phyloP scores from a whole-genome alignment of 1,284 basidiomycete genomes.

The Anthracocystis walkeri region DNA sequence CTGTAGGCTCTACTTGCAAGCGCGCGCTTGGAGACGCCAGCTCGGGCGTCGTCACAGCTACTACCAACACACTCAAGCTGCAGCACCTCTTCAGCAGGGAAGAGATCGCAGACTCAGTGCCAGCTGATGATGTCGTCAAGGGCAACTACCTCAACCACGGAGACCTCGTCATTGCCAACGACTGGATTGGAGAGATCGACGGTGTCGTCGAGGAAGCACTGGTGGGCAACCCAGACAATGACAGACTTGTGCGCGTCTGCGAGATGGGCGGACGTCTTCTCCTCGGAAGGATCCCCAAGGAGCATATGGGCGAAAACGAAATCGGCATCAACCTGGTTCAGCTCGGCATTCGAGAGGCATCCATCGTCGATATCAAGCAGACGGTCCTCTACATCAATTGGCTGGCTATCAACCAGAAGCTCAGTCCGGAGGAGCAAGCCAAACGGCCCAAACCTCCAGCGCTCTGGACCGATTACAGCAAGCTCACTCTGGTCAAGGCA shows the following conservation, averaged over 20 bases:
- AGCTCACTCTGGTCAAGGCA: constrained; percentile 47
- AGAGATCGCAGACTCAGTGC: constrained; percentile 77
- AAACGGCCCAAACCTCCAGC: constrained; percentile 42
- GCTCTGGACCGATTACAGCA: constrained; percentile 44
- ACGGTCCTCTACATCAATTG: constrained; percentile 84
- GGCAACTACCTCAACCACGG: constrained; percentile 69
- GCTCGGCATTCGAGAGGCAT: constrained; percentile 56
- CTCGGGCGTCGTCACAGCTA: constrained; percentile 80
- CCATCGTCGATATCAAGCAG: constrained; percentile 79
- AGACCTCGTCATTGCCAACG: constrained; percentile 75
- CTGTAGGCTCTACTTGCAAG: constrained; percentile 85
- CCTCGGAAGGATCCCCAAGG: constrained; percentile 40
- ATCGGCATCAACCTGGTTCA: constrained; percentile 69
- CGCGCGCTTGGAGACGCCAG: constrained; percentile 78
- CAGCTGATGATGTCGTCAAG: constrained; percentile 73
- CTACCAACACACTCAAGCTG: constrained; percentile 77
- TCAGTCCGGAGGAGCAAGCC: constrained; percentile 49
- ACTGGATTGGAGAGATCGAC: constrained; percentile 85
- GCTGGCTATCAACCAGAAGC: constrained; percentile 85
- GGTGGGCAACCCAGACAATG: constrained; percentile 74
- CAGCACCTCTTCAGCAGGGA: constrained; percentile 81
- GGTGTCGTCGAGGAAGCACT: constrained; percentile 84
- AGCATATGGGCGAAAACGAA: constrained; percentile 68
- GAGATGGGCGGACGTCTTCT: constrained; percentile 41
- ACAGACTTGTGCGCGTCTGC: constrained; percentile 30